Evolutionary conservation across 2,329 filamentous ascomycete genomes (phyloP).

Genomic region (Alternaria brassicicola): DNA sequence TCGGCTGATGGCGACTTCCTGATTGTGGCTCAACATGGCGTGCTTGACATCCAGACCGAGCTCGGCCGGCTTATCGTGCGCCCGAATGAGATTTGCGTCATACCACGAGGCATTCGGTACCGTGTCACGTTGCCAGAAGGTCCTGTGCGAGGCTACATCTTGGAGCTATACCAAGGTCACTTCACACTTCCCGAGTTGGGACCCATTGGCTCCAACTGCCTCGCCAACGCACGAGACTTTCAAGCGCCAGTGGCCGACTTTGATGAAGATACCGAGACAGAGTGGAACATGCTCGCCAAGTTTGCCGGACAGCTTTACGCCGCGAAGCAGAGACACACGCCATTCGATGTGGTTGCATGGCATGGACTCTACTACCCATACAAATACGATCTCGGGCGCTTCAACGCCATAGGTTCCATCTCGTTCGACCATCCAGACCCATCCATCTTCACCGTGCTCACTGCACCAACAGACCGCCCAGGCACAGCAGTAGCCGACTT

Average conservation of each 20-base stretch:
- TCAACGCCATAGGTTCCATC: conserved; percentile 62
- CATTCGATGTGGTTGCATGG: conserved; percentile 75
- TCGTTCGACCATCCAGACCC: conserved; percentile 71
- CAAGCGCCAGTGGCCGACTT: conserved; percentile 65
- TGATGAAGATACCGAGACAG: conserved; percentile 60
- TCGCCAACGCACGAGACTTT: conserved; percentile 71
- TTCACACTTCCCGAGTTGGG: conserved; percentile 71
- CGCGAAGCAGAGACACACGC: conserved; percentile 67
- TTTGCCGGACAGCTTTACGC: conserved; percentile 66
- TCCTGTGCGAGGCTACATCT: conserved; percentile 68
- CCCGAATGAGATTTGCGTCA: conserved; percentile 70
- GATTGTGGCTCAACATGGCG: conserved; percentile 69
- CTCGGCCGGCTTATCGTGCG: conserved; percentile 68
- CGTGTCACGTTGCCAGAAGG: conserved; percentile 65
- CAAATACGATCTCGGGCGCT: conserved; percentile 65
- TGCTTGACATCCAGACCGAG: conserved; percentile 71
- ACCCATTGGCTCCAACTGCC: conserved; percentile 68
- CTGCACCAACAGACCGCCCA: conserved; percentile 63
- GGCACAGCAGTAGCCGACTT: conserved; percentile 70
- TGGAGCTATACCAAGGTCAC: conserved; percentile 69
- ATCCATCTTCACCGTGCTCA: conserved; percentile 69
- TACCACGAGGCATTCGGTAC: conserved; percentile 70
- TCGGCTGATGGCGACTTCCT: conserved; percentile 75
- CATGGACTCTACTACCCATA: conserved; percentile 71
- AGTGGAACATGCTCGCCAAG: conserved; percentile 66